Evolutionary conservation across 2,329 filamentous ascomycete species (phyloP).

Genomic region (Coniochaeta sp.): DNA sequence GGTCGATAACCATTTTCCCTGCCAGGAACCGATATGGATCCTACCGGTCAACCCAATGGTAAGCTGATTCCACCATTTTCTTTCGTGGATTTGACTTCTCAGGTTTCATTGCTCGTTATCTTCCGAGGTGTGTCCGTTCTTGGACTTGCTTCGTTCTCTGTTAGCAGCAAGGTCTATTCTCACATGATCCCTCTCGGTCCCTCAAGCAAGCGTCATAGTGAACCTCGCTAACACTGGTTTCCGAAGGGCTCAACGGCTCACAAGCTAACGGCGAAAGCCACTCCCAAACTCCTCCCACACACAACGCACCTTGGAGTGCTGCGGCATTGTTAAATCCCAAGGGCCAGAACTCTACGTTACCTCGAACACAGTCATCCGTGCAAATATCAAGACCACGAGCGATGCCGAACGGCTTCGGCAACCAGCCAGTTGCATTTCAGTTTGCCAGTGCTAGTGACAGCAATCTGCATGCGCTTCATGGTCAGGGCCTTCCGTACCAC

Average conservation of each 20-base stretch:
- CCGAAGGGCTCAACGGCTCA: neutral
- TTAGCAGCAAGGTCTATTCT: neutral
- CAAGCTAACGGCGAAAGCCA: neutral
- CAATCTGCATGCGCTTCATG: conserved; percentile 1
- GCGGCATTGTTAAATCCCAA: conserved; percentile 30
- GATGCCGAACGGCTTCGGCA: conserved; percentile 8
- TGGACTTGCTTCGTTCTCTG: neutral
- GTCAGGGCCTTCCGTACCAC: neutral
- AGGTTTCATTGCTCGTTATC: neutral
- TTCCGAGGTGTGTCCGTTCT: too few species aligned
- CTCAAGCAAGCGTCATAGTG: conserved; percentile 4
- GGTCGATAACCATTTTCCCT: neutral
- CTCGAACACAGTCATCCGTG: conserved; percentile 14
- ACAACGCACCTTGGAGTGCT: conserved; percentile 17
- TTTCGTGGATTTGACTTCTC: too few species aligned
- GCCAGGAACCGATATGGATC: neutral
- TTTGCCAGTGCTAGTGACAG: conserved; percentile 25
- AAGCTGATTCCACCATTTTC: neutral
- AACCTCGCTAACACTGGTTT: neutral
- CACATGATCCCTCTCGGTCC: neutral
- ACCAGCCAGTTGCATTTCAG: conserved; percentile 26
- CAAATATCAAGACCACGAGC: conserved; percentile 15
- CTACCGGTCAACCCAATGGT: neutral
- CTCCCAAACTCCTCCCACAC: neutral
- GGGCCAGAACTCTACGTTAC: conserved; percentile 5